Base-by-base conservation (phyloP, 768 basidiomycete genomes). In the Kwoniella shandongensis region DNA sequence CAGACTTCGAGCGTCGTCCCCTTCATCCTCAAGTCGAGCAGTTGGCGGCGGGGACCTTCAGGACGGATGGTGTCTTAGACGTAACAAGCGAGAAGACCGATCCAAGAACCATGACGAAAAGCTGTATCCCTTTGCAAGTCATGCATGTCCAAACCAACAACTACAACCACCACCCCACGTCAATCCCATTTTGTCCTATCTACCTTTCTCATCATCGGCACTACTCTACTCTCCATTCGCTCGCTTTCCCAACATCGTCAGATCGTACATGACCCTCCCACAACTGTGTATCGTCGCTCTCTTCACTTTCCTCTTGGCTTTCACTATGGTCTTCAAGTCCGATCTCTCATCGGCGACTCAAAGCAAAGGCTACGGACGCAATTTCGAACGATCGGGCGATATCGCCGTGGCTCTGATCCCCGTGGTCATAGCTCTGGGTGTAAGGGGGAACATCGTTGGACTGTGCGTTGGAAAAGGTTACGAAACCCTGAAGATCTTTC, bases 341-440 rank as follows among this genome's bases (percentile, higher is more conserved):
- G 65, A 73, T 44, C 41, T 71, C 26, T 41, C 45, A 1, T 55
- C 62, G 4, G 35, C 59, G 18, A 51, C 61, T n/a, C 49, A 48
- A 23, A 55, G 44, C 27, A 66, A 69, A 41, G 66, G 66, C 5
- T 51, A 51, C 20, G 73, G 73, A 17, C 41, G 44, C 11, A 67
- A 76, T 45, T 72, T 62, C 23, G 54, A 61, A 29, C 53, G 75
- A 27, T 52, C 70, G 7, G 75, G 73, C 7, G 36, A 62, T n/a
- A 57, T 76, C n/a, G 68, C 67, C 7, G 57, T 65, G 1, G 63
- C 66, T 10, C 73, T 74, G 44, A 54, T 76, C 1, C 75, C 75
- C 1, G 27, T 76, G 3, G 65, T 68, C 0, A 45, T 76, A 23
- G 69, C 65, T 29, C 53, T 76, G 8, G 75, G 71, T 3, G 71